Evolutionary conservation across 768 basidiomycete species (phyloP), one percentile per base, ranked within the genome.

Genomic region (Paxillus rubicundulus): DNA sequence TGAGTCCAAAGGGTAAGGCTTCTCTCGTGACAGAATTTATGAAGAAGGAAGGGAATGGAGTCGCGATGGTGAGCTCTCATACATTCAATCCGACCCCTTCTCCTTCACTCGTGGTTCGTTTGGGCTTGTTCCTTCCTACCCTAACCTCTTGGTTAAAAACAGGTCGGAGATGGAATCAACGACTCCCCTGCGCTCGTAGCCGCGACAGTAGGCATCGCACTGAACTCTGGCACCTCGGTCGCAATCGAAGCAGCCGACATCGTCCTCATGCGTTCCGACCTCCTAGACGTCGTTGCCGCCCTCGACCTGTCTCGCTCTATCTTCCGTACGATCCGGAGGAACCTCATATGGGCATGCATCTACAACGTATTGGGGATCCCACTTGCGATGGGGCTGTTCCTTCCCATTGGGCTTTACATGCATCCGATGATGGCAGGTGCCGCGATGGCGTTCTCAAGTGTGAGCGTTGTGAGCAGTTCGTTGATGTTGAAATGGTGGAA

Each of bases 161-260:
- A 95, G 93, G 93, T 99, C 37, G 97, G 97, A 20, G 97, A 99
- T 69, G 97, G 97, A 32, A 97, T 98, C 74, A 98, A 99, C 68
- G 97, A 99, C 67, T 98, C 96, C 2, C 96, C 95, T 2, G 97
- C 96, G 12, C 85, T 99, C 2, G 95, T 94, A 14, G 94, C 92
- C 4, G 92, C 96, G 1, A 92, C 93, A 1, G 91, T 99, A 20
- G 97, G 97, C 38, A 95, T 99, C 54, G 97, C 97, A 1, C 82
- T 99, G 5, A 95, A 92, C 10, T 90, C 93, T 3, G 97, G 97
- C 30, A 95, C 97, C 16, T 96, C 93, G 5, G 92, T 99, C 40
- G 97, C 97, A 9, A 88, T 99, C 47, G 97, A 98, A 75, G 97
- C 97, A 0, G 97, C 97, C 13, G 97, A 98, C 70, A 87, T 98